phyloP scores from a whole-genome alignment of 164 flowering plant species.

The Protea cynaroides region DNA sequence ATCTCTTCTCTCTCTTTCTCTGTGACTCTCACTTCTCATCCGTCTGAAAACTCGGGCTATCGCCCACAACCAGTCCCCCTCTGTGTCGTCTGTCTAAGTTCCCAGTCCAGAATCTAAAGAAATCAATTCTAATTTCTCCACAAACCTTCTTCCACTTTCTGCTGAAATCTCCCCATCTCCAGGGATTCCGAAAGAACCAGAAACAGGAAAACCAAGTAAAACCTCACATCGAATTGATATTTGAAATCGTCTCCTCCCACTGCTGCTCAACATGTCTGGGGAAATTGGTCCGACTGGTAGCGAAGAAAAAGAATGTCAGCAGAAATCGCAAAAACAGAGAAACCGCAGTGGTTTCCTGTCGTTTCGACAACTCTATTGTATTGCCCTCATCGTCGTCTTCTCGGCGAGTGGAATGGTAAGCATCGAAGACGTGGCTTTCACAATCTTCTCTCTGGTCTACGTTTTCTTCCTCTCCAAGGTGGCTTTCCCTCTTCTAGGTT shows the following conservation, averaged over 20 bases:
- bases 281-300: conserved; percentile 42
- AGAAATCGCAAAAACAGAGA: neutral
- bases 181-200: no score
- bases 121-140: no score
- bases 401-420: conserved; percentile 39
- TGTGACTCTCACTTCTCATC: no score
- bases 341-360: conserved; percentile 18
- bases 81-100: no score
- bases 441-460: conserved; percentile 32
- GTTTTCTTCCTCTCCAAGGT: conserved; percentile 18
- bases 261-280: conserved; percentile 40
- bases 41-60: no score
- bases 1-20: no score
- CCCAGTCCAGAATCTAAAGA: no score
- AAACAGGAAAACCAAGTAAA: no score
- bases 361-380: conserved; percentile 35
- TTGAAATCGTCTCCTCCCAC: neutral
- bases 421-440: conserved; percentile 28
- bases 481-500: conserved; percentile 20
- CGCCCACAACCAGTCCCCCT: no score
- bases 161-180: no score
- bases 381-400: conserved; percentile 27
- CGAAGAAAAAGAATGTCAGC: conserved; percentile 22
- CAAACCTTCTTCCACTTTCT: no score
- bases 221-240: no score